Percentiles rank a stretch among this genome's conserved stretches.
phyloP scores from a whole-genome alignment of 1,284 basidiomycete species.

The Moesziomyces aphidis region DNA sequence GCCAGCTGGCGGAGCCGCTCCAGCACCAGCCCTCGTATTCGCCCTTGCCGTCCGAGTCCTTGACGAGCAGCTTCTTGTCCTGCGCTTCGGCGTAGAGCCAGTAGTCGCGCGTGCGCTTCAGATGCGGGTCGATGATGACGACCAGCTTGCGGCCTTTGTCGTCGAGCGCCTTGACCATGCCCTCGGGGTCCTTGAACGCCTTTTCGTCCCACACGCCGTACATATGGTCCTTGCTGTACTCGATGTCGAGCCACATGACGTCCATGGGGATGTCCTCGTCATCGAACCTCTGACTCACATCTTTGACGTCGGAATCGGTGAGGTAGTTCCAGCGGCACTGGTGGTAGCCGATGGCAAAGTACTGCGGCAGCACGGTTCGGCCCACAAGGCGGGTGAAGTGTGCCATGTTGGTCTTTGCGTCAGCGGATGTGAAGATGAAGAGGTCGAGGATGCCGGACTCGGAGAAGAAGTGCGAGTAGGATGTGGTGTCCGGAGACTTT shows the following conservation, averaged over 20 bases:
- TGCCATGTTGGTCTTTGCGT: conserved; percentile 81
- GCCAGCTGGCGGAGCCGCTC: conserved; percentile 94
- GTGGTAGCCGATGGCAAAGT: conserved; percentile 93
- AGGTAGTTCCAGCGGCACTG: conserved; percentile 99
- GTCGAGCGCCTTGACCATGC: conserved; percentile 91
- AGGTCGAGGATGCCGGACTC: conserved; percentile 96
- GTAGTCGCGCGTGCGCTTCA: conserved; percentile 85
- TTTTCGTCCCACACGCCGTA: conserved; percentile 97
- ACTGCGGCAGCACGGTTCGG: conserved; percentile 84
- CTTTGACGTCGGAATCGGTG: conserved; percentile 85
- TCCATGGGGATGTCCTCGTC: conserved; percentile 94
- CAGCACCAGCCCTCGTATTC: conserved; percentile 99
- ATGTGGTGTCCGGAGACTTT: conserved; percentile 26
- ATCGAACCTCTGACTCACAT: conserved; percentile 89
- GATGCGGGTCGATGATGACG: conserved; percentile 94
- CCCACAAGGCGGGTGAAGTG: conserved; percentile 90
- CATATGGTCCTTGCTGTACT: conserved; percentile 86
- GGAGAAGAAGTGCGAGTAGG: conserved; percentile 87
- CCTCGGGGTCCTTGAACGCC: conserved; percentile 90
- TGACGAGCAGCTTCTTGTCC: conserved; percentile 84
- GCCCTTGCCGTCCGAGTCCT: conserved; percentile 77
- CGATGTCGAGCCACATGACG: conserved; percentile 98
- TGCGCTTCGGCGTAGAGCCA: conserved; percentile 87
- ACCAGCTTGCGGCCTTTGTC: conserved; percentile 93
- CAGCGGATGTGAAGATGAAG: conserved; percentile 91